Evolutionary conservation across 1,284 basidiomycete genomes (phyloP), one percentile per base, ranked within the genome.

Genomic region (Chiua sp.): DNA sequence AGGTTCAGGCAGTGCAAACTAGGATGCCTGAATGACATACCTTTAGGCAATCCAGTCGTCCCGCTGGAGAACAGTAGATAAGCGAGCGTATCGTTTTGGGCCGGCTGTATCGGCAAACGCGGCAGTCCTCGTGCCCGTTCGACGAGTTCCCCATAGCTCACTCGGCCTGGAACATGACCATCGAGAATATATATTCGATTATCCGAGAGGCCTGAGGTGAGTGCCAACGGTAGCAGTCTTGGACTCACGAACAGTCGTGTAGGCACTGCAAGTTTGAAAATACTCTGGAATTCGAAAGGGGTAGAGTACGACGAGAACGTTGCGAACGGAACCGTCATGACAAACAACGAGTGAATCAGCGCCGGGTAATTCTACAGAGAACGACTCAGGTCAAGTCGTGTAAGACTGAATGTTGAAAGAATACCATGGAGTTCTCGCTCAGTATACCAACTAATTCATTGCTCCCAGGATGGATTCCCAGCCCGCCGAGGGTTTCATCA

Each of bases 41-140:
- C 90, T 82, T 92, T 92, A 0, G 91, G 90, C 4, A 87, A 74
- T 2, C 91, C 91, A 59, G 82, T 91, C 1, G 91, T 93, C 33
- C 90, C 91, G 65, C 90, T 92, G 1, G 90, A 93, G 67, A 91
- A 91, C 0, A 89, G 74, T 2, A 93, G 75, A 72, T 92, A 91
- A 1, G 88, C 90, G 2, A 91, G 74, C 0, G 88, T 90, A 64
- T 87, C 75, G 35, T 77, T 79, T 39, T 68, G 77, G 1, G 83
- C 88, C 0, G 80, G 78, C 46, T 78, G 79, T 20, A 84, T 72
- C 2, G 76, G 73, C 2, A 84, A 66, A 3, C 76, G 69, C 8
- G 82, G 65, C 3, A 82, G 65, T 1, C 75, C 74, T 51, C 70
- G 73, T 22, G 78, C 79, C 18, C 74, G 65, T 10, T 79, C 68